phyloP scores from a whole-genome alignment of 1,284 basidiomycete species.

The Moesziomyces globuligerus region DNA sequence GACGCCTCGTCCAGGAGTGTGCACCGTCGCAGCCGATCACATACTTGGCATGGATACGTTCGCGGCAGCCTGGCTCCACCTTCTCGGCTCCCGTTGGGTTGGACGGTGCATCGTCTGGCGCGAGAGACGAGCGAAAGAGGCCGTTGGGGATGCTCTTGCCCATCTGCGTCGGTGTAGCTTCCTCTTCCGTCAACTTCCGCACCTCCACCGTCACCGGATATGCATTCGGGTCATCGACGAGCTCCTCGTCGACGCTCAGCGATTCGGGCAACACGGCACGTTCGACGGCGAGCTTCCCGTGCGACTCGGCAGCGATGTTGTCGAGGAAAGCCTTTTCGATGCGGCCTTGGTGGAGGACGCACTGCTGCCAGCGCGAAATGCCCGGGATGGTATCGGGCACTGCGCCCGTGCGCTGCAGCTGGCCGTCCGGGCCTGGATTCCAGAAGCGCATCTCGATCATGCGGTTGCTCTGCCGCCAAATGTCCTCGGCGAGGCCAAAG shows the following conservation, averaged over 20 bases:
- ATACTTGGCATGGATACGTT: slow-evolving; percentile 39
- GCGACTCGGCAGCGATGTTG: slow-evolving; percentile 23
- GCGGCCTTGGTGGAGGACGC: slow-evolving; percentile 35
- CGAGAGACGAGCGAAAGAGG: slow-evolving; percentile 28
- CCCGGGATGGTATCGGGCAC: slow-evolving; percentile 36
- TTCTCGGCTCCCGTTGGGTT: background rate
- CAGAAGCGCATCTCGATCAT: slow-evolving; percentile 42
- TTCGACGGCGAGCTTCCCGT: slow-evolving; percentile 21
- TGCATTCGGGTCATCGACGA: slow-evolving; percentile 14
- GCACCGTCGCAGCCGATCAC: slow-evolving; percentile 44
- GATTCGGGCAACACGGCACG: slow-evolving; percentile 26
- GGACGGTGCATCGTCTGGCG: slow-evolving; percentile 23
- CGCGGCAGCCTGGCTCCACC: slow-evolving; percentile 16
- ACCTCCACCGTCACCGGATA: slow-evolving; percentile 25
- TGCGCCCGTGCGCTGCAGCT: slow-evolving; percentile 19
- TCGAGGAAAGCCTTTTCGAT: slow-evolving; percentile 36
- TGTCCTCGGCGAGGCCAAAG: slow-evolving; percentile 29
- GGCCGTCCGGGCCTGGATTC: slow-evolving; percentile 34
- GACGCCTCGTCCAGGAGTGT: slow-evolving; percentile 32
- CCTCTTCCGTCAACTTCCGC: slow-evolving; percentile 26
- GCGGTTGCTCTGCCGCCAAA: slow-evolving; percentile 36
- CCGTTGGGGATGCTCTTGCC: slow-evolving; percentile 32
- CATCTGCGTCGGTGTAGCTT: slow-evolving; percentile 33
- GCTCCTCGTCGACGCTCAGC: slow-evolving; percentile 16
- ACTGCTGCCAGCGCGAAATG: slow-evolving; percentile 39